Evolutionary conservation across 1,139 yeast genomes (phyloP), one percentile per base, ranked within the genome.

Genomic region (Hansenula sp.): DNA sequence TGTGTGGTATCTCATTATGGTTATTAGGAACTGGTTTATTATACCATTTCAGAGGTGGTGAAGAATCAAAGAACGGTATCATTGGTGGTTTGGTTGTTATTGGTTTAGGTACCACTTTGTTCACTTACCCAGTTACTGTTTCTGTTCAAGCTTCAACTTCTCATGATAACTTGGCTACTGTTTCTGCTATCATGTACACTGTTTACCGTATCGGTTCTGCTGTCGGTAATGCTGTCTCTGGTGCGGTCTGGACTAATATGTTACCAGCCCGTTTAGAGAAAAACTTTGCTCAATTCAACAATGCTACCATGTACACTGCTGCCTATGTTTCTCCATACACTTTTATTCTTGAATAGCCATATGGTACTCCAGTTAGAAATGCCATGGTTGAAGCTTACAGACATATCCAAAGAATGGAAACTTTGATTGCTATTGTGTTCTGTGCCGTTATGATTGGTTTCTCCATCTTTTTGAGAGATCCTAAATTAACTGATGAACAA

Each of bases 61-160:
- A 62, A 32, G 70, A 69, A 29, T 58, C 77, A 31, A 68, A 71
- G 46, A 51, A 67, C 33, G 91, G 91, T 52, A 71, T 84, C 45
- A 80, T 84, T 58, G 91, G 86, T 33, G 77, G 81, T 24, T 71
- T 80, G 53, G 77, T 82, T 59, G 65, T 83, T 31, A 69, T 83
- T 67, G 93, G 91, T 62, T 68, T 84, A 43, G 88, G 89, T 54
- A 84, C 87, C 40, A 85, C 87, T 10, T 72, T 84, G 61, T 81
- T 81, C 67, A 78, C 87, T 18, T 82, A 81, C 58, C 77, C 87
- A 28, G 73, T 81, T 16, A 85, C 78, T 55, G 84, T 80, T 5
- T 77, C 87, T 15, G 74, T 83, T 49, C 82, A 81, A 55, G 65
- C 87, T 2, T 74, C 76, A 45, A 77, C 84, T 25, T 73, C 76